phyloP scores from a whole-genome alignment of 2,329 filamentous ascomycete species.

The Nothopassalora personata region DNA sequence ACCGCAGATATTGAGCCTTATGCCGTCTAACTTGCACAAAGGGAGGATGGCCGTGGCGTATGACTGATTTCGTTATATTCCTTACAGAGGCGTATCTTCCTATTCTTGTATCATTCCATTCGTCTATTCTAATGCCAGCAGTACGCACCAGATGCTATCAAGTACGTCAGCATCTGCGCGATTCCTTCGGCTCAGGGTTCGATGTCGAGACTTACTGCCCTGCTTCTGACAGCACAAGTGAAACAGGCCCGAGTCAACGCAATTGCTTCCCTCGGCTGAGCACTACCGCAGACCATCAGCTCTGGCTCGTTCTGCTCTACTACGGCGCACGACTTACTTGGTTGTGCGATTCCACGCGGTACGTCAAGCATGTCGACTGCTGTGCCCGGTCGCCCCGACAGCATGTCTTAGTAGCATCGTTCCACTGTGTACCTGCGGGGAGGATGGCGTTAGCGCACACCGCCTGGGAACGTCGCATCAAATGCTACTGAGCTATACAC shows the following conservation, averaged over 20 bases:
- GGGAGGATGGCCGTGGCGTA: background rate
- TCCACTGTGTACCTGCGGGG: too few species aligned
- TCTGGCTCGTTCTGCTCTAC: background rate
- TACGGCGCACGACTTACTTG: background rate
- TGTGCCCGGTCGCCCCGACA: background rate
- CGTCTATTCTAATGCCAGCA: background rate
- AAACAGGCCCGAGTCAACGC: background rate
- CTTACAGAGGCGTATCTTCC: too few species aligned
- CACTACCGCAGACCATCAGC: background rate
- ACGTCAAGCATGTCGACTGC: background rate
- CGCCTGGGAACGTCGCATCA: too few species aligned
- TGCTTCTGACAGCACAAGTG: background rate
- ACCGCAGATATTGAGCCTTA: conserved; percentile 15
- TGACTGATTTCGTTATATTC: too few species aligned
- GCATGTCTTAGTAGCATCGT: background rate
- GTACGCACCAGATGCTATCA: background rate
- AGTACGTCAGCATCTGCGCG: too few species aligned
- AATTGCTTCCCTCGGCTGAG: background rate
- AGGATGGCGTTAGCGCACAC: too few species aligned
- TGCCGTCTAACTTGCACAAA: conserved; percentile 13
- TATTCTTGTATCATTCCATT: too few species aligned
- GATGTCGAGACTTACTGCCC: background rate
- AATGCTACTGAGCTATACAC: too few species aligned
- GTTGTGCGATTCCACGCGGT: background rate
- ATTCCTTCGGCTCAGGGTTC: too few species aligned